Conservation (phyloP, 2,329 filamentous ascomycete species). For the Fusarium goolgardi region DNA sequence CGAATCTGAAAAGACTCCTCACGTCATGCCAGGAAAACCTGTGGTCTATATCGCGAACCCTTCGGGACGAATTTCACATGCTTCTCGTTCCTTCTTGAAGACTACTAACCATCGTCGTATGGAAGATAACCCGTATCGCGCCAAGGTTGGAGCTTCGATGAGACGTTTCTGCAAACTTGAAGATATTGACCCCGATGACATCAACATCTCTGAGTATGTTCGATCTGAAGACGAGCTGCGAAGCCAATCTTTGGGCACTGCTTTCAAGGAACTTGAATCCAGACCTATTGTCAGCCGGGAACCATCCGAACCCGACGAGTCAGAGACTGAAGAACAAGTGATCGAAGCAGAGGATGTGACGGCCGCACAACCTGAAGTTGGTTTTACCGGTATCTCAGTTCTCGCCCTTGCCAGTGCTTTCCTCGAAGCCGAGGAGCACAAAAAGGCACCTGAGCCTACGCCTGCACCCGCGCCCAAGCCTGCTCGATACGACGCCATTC, state of each 20-base stretch:
- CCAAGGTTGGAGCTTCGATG: conserved; percentile 52
- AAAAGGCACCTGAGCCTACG: conserved; percentile 41
- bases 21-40: conserved; percentile 59
- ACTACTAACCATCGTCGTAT: conserved; percentile 52
- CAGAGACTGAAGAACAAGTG: conserved; percentile 42
- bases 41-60: conserved; percentile 62
- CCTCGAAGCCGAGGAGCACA: conserved; percentile 47
- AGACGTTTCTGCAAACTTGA: conserved; percentile 54
- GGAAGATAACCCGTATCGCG: conserved; percentile 50
- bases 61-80: conserved; percentile 60
- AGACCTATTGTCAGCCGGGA: conserved; percentile 47
- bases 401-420: conserved; percentile 51
- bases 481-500: conserved; percentile 54
- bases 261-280: conserved; percentile 49
- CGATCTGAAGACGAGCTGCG: conserved; percentile 51
- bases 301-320: conserved; percentile 47
- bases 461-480: conserved; percentile 45
- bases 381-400: conserved; percentile 48
- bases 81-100: conserved; percentile 58
- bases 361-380: conserved; percentile 40
- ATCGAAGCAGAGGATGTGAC: conserved; percentile 40
- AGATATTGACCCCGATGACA: conserved; percentile 50
- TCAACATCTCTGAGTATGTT: conserved; percentile 51
- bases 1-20: conserved; percentile 54
- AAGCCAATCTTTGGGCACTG: conserved; percentile 53